These are phyloP conservation scores for Heterobasidion occidentale DNA, from an alignment of 1,284 basidiomycete genomes.

Conservation along the genomic window DNA sequence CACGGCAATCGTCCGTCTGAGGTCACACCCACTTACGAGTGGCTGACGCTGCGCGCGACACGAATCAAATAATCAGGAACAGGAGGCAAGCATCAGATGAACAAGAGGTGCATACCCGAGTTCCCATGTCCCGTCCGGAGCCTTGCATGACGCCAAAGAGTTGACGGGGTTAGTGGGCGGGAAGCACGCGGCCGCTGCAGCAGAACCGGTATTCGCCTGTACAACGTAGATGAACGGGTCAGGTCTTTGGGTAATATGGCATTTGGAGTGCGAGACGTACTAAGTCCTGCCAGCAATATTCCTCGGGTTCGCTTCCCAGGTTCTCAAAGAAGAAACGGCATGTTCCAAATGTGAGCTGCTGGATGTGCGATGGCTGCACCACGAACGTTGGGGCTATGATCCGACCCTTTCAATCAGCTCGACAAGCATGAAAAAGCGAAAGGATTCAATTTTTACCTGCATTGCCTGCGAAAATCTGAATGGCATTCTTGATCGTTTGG, in stretches of 20 bases:
- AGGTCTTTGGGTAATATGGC: neutral
- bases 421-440: neutral
- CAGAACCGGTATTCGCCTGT: constrained; percentile 13
- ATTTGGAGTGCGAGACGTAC: neutral
- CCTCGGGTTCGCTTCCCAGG: constrained; percentile 11
- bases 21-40: constrained; percentile 2
- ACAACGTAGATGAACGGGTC: neutral
- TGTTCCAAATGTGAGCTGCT: constrained; percentile 21
- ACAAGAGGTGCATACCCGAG: constrained; percentile 13
- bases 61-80: neutral
- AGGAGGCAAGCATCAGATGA: neutral
- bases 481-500: constrained; percentile 16
- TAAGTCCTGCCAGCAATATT: constrained; percentile 16
- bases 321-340: constrained; percentile 22
- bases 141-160: constrained; percentile 16
- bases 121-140: constrained; percentile 13
- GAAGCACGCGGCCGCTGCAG: constrained; percentile 16
- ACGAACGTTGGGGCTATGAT: constrained; percentile 18
- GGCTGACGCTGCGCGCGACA: neutral
- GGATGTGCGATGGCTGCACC: constrained; percentile 15
- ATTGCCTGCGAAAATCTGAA: constrained; percentile 16
- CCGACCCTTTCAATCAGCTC: neutral
- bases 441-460: constrained; percentile 7
- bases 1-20: neutral
- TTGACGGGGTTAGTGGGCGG: constrained; percentile 16